phyloP scores from a whole-genome alignment of 2,329 filamentous ascomycete species.

The Claviceps digitariae region DNA sequence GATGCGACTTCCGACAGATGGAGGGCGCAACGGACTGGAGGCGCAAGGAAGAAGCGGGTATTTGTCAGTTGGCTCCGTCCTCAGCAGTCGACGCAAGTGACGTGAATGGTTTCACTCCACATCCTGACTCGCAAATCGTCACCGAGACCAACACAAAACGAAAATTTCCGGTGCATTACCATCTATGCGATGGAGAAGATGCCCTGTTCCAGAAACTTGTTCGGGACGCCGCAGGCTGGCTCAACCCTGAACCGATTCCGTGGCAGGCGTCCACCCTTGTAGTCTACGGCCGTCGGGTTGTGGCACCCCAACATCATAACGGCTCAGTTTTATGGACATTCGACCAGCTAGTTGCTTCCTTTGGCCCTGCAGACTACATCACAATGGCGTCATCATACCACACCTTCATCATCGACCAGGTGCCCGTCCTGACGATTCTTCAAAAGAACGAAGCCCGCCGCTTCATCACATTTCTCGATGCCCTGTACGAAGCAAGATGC shows the following conservation, averaged over 20 bases:
- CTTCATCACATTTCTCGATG: slow-evolving; percentile 69
- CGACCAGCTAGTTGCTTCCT: slow-evolving; percentile 48
- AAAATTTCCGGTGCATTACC: slow-evolving; percentile 19
- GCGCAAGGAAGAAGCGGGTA: slow-evolving; percentile 31
- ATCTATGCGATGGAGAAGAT: slow-evolving; percentile 12
- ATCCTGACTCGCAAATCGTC: not conserved
- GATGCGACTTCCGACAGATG: slow-evolving; percentile 79
- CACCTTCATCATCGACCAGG: slow-evolving; percentile 58
- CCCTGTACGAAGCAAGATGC: slow-evolving; percentile 69
- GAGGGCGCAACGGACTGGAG: slow-evolving; percentile 62
- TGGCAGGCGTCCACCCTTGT: slow-evolving; percentile 32
- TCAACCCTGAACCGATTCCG: slow-evolving; percentile 9
- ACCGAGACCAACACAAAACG: slow-evolving; percentile 1
- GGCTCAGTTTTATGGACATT: slow-evolving; percentile 56
- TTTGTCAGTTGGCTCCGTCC: not conserved
- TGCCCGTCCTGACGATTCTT: slow-evolving; percentile 52
- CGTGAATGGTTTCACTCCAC: not conserved
- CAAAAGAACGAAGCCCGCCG: slow-evolving; percentile 72
- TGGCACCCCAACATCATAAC: slow-evolving; percentile 42
- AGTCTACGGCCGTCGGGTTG: slow-evolving; percentile 51
- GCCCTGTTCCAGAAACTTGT: slow-evolving; percentile 16
- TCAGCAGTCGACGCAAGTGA: not conserved
- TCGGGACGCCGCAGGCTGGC: slow-evolving; percentile 12
- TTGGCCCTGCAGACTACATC: slow-evolving; percentile 74
- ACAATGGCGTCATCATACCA: slow-evolving; percentile 68